phyloP scores from a whole-genome alignment of 345 rosid species.

The Pseudoturritis turrita region DNA sequence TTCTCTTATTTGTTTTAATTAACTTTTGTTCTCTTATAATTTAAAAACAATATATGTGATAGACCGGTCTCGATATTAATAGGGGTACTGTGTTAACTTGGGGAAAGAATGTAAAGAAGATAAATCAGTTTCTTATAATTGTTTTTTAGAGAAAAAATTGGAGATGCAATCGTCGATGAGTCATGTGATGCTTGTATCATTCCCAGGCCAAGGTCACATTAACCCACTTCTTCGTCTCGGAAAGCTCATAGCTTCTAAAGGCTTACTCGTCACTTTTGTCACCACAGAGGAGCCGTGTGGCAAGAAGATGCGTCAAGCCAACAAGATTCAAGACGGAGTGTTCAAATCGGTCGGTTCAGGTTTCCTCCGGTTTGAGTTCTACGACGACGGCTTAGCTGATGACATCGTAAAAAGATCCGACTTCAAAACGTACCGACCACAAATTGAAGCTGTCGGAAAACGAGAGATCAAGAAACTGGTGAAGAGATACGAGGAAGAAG shows the following conservation, averaged over 20 bases:
- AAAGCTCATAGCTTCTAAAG: constrained; percentile 55
- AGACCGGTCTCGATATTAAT: too few relatives aligned
- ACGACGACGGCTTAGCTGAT: constrained; percentile 40
- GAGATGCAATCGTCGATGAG: neutral
- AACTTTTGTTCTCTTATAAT: too few relatives aligned
- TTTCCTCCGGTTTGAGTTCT: constrained; percentile 55
- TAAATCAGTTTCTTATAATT: too few relatives aligned
- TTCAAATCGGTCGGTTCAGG: constrained; percentile 48
- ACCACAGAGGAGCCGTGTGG: constrained; percentile 40
- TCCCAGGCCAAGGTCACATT: constrained; percentile 67
- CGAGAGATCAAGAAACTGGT: constrained; percentile 39
- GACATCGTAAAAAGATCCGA: constrained; percentile 34
- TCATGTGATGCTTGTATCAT: constrained; percentile 61
- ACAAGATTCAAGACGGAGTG: constrained; percentile 36
- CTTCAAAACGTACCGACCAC: constrained; percentile 26
- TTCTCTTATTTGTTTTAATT: too few relatives aligned
- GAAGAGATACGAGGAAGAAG: constrained; percentile 26
- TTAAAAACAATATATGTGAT: too few relatives aligned
- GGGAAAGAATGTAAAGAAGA: too few relatives aligned
- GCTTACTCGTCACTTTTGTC: constrained; percentile 57
- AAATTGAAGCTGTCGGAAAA: constrained; percentile 43
- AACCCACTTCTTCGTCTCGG: constrained; percentile 63
- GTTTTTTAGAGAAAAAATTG: too few relatives aligned
- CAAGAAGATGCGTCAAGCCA: constrained; percentile 45
- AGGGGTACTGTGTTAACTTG: too few relatives aligned